A percentile compares a stretch with the other conserved stretches of the same genome.
Conservation (phyloP, 352 stramenopile genomes). For the Pilasporangium apinafurcum region DNA sequence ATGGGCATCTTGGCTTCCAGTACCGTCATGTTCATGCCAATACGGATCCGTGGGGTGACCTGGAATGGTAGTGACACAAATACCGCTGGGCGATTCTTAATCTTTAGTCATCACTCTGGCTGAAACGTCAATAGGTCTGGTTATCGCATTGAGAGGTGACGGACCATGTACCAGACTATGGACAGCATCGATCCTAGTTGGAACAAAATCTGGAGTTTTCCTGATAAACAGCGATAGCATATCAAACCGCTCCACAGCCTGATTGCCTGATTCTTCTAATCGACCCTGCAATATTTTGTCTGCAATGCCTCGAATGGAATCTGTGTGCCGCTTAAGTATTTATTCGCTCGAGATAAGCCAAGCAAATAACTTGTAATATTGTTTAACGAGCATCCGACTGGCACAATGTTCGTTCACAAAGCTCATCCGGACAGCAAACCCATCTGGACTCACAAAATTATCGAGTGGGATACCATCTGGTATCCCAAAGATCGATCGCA, state of each 20-base stretch:
- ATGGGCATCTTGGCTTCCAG: conserved; percentile 53
- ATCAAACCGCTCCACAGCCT: conserved; percentile 21
- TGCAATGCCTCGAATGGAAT: conserved; percentile 21
- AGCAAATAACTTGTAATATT: conserved; percentile 45
- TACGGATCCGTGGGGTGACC: conserved; percentile 47
- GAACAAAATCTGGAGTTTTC: conserved; percentile 33
- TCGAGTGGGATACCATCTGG: conserved; percentile 31
- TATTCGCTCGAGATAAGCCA: conserved; percentile 52
- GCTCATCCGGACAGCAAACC: conserved; percentile 39
- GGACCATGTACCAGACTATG: conserved; percentile 74
- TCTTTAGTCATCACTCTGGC: conserved; percentile 59
- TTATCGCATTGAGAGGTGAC: conserved; percentile 39
- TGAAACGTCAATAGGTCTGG: conserved; percentile 36
- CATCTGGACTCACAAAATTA: conserved; percentile 15
- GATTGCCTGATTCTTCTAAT: conserved; percentile 19
- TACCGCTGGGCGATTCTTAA: conserved; percentile 33
- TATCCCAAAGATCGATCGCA: conserved; percentile 42
- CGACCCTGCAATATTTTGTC: conserved; percentile 30
- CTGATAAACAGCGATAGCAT: conserved; percentile 42
- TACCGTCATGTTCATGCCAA: conserved; percentile 64
- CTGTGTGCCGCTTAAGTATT: conserved; percentile 13
- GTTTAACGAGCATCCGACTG: conserved; percentile 42
- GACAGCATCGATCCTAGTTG: conserved; percentile 43
- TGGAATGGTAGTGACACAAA: conserved; percentile 71
- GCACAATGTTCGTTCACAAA: conserved; percentile 46